Conservation (phyloP, 2,329 filamentous ascomycete genomes). For the Neonectria punicea region DNA sequence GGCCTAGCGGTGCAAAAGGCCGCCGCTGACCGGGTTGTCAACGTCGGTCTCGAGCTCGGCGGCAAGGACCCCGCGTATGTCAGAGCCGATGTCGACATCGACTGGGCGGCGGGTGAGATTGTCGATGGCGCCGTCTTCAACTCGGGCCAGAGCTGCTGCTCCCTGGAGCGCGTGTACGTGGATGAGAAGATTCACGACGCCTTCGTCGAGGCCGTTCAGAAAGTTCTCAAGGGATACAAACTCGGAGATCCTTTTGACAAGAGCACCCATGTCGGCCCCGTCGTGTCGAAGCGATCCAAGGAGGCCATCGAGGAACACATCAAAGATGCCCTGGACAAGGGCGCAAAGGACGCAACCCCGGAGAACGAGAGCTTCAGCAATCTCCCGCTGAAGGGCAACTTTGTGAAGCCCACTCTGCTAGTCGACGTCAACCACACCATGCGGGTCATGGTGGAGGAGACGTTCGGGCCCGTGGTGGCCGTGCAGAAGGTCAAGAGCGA, state of each 20-base stretch:
- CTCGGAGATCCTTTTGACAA: conserved; percentile 88
- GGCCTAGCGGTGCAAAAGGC: conserved; percentile 88
- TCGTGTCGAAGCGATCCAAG: conserved; percentile 83
- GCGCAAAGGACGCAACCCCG: conserved; percentile 86
- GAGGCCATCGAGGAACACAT: conserved; percentile 82
- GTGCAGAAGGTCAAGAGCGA: conserved; percentile 88
- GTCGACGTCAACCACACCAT: conserved; percentile 83
- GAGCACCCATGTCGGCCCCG: conserved; percentile 85
- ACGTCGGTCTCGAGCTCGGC: conserved; percentile 89
- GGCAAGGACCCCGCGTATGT: conserved; percentile 96
- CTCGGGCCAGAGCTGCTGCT: conserved; percentile 97
- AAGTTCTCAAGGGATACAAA: conserved; percentile 82
- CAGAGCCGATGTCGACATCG: conserved; percentile 83
- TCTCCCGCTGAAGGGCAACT: conserved; percentile 84
- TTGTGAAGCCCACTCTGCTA: conserved; percentile 85
- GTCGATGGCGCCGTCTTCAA: conserved; percentile 98
- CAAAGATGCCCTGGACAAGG: conserved; percentile 82
- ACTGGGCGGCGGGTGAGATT: conserved; percentile 93
- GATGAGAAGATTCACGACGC: conserved; percentile 84
- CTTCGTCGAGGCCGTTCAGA: conserved; percentile 82
- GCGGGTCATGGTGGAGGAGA: conserved; percentile 92
- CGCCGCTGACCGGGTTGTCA: conserved; percentile 83
- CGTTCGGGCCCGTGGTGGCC: conserved; percentile 92
- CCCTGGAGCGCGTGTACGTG: conserved; percentile 91
- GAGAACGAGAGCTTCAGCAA: conserved; percentile 80